Evolutionary conservation across 169 alveolate genomes (phyloP).

Genomic region (Perkinsus marinus): DNA sequence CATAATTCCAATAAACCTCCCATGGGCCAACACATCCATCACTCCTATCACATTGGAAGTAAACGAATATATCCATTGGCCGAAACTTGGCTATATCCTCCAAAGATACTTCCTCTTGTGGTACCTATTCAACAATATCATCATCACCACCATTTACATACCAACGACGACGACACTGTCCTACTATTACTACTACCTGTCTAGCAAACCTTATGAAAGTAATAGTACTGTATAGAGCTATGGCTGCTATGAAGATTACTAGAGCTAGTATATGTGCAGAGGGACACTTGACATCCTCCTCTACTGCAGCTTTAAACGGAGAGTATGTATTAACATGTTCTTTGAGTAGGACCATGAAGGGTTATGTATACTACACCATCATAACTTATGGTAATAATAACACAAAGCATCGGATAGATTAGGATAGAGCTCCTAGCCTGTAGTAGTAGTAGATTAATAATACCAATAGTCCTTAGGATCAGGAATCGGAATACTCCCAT

Average conservation of each 20-base stretch:
- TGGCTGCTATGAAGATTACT: neutral
- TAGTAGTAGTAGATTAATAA: no score
- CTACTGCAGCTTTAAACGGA: neutral
- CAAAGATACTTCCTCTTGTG: neutral
- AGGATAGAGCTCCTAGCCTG: no score
- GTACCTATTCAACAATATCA: neutral
- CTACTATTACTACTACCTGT: neutral
- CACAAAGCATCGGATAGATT: no score
- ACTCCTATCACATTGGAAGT: neutral
- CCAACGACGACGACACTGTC: no score
- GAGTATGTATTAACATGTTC: neutral
- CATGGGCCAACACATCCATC: neutral
- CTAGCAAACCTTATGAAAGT: neutral
- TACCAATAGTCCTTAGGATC: no score
- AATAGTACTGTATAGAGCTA: neutral
- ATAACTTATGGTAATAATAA: no score
- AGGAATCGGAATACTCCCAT: no score
- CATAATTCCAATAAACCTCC: neutral
- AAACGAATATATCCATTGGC: neutral
- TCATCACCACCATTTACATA: no score
- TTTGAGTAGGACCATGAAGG: neutral
- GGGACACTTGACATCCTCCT: neutral
- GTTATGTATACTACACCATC: no score
- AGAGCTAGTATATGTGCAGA: neutral
- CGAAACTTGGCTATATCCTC: neutral